phyloP scores from a whole-genome alignment of 2,329 filamentous ascomycete species.

The Aspergillus neotritici region DNA sequence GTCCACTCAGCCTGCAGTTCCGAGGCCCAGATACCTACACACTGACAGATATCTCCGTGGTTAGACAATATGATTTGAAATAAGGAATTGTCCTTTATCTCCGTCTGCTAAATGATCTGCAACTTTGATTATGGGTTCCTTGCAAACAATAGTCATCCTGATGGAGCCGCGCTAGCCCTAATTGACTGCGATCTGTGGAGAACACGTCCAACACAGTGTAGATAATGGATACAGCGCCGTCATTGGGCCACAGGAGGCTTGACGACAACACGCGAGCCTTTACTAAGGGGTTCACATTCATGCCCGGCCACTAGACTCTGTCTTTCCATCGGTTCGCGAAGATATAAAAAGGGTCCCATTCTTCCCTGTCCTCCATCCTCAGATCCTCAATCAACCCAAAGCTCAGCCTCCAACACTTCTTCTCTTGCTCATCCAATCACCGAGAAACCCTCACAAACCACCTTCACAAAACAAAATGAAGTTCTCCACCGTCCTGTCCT shows the following conservation, averaged over 20 bases:
- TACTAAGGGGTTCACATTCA: no score
- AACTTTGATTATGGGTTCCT: no score
- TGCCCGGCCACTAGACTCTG: background rate
- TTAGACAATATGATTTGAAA: no score
- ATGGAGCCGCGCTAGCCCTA: no score
- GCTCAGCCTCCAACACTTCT: background rate
- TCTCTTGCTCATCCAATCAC: background rate
- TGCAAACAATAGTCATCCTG: no score
- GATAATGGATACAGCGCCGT: background rate
- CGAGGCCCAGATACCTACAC: no score
- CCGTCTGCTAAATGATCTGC: no score
- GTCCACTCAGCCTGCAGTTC: no score
- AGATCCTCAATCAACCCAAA: slow-evolving; percentile 4
- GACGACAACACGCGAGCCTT: background rate
- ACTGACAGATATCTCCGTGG: no score
- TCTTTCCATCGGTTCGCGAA: background rate
- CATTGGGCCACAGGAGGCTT: background rate
- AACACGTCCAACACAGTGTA: background rate
- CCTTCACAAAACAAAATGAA: slow-evolving; percentile 19
- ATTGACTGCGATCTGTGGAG: background rate
- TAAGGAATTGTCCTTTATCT: no score
- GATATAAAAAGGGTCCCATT: slow-evolving; percentile 7
- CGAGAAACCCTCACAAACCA: slow-evolving; percentile 1
- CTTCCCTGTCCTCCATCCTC: no score
- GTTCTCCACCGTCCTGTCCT: slow-evolving; percentile 22